Evolutionary conservation across 129 eudicot species (phyloP), one percentile per base, ranked within the genome.

Genomic region (Centaurea solstitialis): DNA sequence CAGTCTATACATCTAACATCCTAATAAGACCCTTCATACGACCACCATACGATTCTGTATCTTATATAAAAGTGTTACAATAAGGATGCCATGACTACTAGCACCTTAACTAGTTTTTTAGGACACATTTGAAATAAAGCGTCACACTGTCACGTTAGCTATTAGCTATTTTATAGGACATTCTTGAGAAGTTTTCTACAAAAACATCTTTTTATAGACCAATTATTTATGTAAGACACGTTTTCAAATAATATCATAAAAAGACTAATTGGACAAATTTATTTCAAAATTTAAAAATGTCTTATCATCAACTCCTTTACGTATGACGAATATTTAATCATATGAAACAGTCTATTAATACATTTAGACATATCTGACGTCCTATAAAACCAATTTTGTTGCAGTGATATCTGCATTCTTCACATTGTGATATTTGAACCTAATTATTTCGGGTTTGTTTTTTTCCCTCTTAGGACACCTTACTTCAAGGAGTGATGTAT

Each of bases 401-500:
- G 17, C 0, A 15, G 62, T 8, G 47, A 9, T 13, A 12, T 10
- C 2, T 8, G 12, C 12, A 8, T 57, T 57, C 3, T 0, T 1
- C 8, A 5, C 22, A 57, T 57, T 57, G n/a, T 57, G 65, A n/a
- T 57, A 57, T 39, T 72, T 8, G 26, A 7, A 38, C 23, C 76
- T 39, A 9, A 4, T 20, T 72, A 33, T 39, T 40, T 70, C 12
- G 18, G 17, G 22, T 45, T 4, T 50, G 2, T 75, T 15, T 33
- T 76, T 18, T 37, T 57, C 12, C 21, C 24, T 43, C 26, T 24
- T 72, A 82, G 89, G 87, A 41, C 85, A 85, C 75, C 83, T 88
- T 38, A 86, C 89, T 62, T 86, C 89, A 26, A 86, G 70, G 67
- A 86, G 89, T 72, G 89, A 86, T 8, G 89, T 86, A 12, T 86